Evolutionary conservation across 2,329 filamentous ascomycete species (phyloP), one percentile per base, ranked within the genome.

Genomic region (Hymenoscyphus occultus): DNA sequence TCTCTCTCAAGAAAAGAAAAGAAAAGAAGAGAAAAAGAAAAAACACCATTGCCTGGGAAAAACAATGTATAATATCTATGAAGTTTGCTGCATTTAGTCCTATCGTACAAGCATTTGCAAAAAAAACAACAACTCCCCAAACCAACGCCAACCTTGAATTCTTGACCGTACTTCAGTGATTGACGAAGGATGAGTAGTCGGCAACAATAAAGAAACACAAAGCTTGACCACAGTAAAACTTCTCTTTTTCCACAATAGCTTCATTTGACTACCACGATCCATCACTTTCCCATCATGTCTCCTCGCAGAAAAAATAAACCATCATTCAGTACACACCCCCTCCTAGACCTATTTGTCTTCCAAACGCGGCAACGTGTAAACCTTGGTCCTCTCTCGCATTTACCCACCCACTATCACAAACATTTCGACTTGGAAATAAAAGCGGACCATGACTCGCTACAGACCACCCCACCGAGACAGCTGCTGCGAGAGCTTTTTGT

Each of bases 51-150:
- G 14, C 16, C 19, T 40, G 40, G 19, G 5, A 22, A 59, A 42
- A 62, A 14, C 61, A 62, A 62, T 58, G 61, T 63, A 63, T 51
- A 63, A 63, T 58, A 59, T 83, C 82, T 78, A 75, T 68, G 69
- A 67, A 69, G 32, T 66, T 19, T 45, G 65, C 64, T 68, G 67
- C 64, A 69, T 67, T 72, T 71, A 64, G 64, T 65, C 67, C 64
- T 71, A 71, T 71, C 63, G 66, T 73, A 73, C 72, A 74, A 71
- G 70, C 70, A 71, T 71, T 64, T 70, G 67, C 65, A 56, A 64
- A 60, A 64, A 16, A 51, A 51, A n/a, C n/a, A 51, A 35, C 32
- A 35, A 35, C 32, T 35, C 19, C 9, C 19, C 45, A 9, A 51
- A 39, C 67, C 61, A 59, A 68, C 65, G 64, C 67, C 68, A 67